Conservation (phyloP, 345 rosid species). For the Populus alba region DNA sequence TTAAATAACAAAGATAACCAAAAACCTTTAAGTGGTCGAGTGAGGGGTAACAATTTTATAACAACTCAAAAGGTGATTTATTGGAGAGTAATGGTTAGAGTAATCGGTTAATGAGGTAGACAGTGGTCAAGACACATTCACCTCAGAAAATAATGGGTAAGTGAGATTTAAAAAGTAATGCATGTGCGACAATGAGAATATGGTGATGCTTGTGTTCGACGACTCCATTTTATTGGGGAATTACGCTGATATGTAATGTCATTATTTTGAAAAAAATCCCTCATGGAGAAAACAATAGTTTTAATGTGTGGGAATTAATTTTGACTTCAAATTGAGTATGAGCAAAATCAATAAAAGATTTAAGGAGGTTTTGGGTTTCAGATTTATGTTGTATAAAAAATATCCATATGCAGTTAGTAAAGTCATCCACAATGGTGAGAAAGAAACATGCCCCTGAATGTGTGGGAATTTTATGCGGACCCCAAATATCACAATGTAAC, state of each 20-base stretch:
- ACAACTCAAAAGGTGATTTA: not conserved
- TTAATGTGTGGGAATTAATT: not conserved
- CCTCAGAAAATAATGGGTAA: not conserved
- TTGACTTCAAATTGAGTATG: not conserved
- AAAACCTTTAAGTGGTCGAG: not conserved
- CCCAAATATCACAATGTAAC: not conserved
- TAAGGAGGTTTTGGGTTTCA: not conserved
- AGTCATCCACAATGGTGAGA: not conserved
- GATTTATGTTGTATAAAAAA: not conserved
- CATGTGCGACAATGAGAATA: not conserved
- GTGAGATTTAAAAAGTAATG: not conserved
- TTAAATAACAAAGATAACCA: not conserved
- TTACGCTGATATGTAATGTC: not conserved
- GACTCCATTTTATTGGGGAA: not conserved
- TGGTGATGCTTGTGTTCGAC: not conserved
- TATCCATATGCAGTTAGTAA: not conserved
- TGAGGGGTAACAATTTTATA: not conserved
- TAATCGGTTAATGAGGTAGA: not conserved
- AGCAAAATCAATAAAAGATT: not conserved
- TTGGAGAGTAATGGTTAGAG: not conserved
- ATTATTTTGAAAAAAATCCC: not conserved
- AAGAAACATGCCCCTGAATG: not conserved
- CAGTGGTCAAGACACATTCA: not conserved
- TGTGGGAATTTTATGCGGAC: not conserved
- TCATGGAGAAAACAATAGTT: not conserved